These are phyloP conservation scores for Neofusicoccum umdonicola DNA, from an alignment of 2,329 filamentous ascomycete species.

Conservation along the genomic window DNA sequence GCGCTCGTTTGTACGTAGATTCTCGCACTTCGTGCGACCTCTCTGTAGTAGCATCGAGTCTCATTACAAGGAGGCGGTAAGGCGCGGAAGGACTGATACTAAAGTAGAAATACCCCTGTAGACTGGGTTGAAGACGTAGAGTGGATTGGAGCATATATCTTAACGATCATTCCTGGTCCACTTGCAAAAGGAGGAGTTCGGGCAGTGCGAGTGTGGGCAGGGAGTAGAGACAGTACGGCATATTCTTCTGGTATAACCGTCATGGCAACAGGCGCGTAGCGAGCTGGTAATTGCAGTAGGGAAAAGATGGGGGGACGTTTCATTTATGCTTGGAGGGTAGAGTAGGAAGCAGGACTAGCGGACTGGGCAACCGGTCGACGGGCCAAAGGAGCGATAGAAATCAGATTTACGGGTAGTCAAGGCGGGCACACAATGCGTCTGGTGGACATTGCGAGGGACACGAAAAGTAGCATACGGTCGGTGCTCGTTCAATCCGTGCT, in stretches of 20 bases:
- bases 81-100: no score
- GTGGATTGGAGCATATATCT: no score
- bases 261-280: not conserved
- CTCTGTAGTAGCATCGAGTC: no score
- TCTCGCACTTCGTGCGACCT: no score
- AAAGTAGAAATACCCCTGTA: no score
- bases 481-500: no score
- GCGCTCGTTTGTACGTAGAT: no score
- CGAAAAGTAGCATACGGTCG: no score
- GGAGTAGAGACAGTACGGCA: not conserved
- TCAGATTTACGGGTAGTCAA: conserved; percentile 55
- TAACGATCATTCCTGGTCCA: conserved; percentile 62
- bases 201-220: conserved; percentile 40
- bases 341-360: conserved; percentile 70
- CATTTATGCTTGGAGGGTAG: conserved; percentile 57
- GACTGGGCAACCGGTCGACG: conserved; percentile 48
- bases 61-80: no score
- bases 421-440: not conserved
- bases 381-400: conserved; percentile 65
- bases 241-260: not conserved
- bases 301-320: conserved; percentile 23
- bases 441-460: no score
- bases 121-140: no score
- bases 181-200: conserved; percentile 60
- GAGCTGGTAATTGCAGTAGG: not conserved